Conservation (phyloP, 2,329 filamentous ascomycete species). For the Fusarium ramigenum region DNA sequence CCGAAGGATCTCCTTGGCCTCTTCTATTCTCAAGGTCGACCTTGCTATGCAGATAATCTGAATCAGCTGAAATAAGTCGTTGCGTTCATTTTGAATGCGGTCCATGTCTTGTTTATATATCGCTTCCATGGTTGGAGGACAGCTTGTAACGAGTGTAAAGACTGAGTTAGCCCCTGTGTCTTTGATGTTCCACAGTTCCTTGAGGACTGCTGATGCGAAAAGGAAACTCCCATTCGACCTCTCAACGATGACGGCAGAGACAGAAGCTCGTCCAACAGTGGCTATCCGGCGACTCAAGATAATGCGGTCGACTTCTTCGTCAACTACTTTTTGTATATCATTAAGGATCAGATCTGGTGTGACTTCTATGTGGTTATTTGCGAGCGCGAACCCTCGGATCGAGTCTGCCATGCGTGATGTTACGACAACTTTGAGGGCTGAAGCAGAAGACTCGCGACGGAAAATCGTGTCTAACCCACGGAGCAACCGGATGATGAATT, state of each 20-base stretch:
- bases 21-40: conserved; percentile 7
- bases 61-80: conserved; percentile 28
- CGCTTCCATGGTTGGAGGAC: conserved; percentile 33
- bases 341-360: conserved; percentile 9
- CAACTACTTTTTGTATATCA: conserved; percentile 33
- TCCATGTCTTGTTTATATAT: conserved; percentile 39
- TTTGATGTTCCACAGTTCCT: conserved; percentile 34
- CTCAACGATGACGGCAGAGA: conserved; percentile 35
- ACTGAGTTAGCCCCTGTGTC: conserved; percentile 35
- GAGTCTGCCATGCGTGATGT: conserved; percentile 28
- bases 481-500: conserved; percentile 20
- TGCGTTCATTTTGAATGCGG: conserved; percentile 22
- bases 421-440: conserved; percentile 11
- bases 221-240: conserved; percentile 34
- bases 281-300: conserved; percentile 28
- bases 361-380: conserved; percentile 26
- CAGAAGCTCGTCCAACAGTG: conserved; percentile 20
- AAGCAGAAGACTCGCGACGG: conserved; percentile 7
- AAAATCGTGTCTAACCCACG: conserved; percentile 27
- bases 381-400: conserved; percentile 28
- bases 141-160: conserved; percentile 32
- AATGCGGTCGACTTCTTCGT: conserved; percentile 34
- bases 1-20: conserved; percentile 28
- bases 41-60: conserved; percentile 30
- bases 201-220: conserved; percentile 32